Evolutionary conservation across 345 rosid genomes (phyloP), one percentile per base, ranked within the genome.

Genomic region (Toxicodendron radicans): DNA sequence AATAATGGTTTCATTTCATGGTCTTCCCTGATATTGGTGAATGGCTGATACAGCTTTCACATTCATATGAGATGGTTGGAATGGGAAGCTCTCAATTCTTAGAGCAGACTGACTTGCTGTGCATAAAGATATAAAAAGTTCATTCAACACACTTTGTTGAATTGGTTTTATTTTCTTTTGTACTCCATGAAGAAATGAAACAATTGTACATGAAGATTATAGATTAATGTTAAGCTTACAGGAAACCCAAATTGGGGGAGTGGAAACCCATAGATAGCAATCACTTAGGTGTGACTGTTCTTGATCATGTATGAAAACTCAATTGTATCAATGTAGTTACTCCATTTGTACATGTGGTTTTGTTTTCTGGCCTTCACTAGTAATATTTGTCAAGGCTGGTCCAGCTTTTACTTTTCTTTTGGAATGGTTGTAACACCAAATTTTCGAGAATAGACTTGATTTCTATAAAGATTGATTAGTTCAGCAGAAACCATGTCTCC

Each of bases 71-170:
- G 97, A 83, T 91, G 18, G 88, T 94, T 58, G 91, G 84, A 80
- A 76, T 68, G 76, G 91, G 90, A 67, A 79, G 71, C 77, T 32
- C 73, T 51, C 86, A 87, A 35, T 64, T 81, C 74, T 32, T 56
- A 73, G 84, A 85, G 76, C 81, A 86, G 81, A 85, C 84, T 71
- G 89, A 85, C 83, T 80, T 94, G 79, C 97, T 94, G 61, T 85
- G 83, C 49, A 73, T 75, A 45, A 87, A 70, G 70, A 58, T 71
- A 30, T 85, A 77, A 66, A 72, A 71, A 11, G 54, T 41, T 73
- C 54, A 43, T 58, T 59, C 73, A 30, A 52, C 32, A 13, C 57
- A 13, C 51, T 38, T 61, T 27, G 61, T 72, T 72, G 68, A 61
- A 72, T 49, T 41, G 24, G 17, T 48, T 54, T 21, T 3, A 20